Base-by-base conservation (phyloP, 768 basidiomycete genomes). In the Xerocomellus amylosporus region DNA sequence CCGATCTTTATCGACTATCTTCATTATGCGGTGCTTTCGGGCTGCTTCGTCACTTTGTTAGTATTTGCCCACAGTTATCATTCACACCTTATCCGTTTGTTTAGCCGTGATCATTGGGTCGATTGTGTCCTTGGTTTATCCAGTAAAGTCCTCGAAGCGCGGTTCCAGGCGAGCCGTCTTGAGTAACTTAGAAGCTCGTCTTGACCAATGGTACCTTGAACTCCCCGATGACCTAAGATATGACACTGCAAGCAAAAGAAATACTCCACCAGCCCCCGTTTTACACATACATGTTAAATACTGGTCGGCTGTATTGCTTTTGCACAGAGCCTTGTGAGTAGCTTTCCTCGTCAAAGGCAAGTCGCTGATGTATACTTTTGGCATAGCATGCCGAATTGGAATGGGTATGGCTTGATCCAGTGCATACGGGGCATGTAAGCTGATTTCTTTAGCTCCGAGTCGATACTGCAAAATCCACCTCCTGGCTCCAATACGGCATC, bases 251-350 rank as follows among this genome's bases (percentile, higher is more conserved):
- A 82, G 77, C 59, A 79, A 80, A 61, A 74, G 80, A 45, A 71
- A 68, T 9, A 67, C 74, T 10, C 86, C 86, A 9, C 78, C 85
- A 5, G 85, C 89, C 2, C 82, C 85, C 49, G 77, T 90, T 24
- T 67, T 90, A 30, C 77, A 82, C 43, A 72, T 91, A 39, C 87
- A 92, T 60, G 77, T 88, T 52, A 78, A 87, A 58, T 91, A 92
- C 66, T 88, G 87, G 82, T 83, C 81, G 8, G 78, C 87, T 17
- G 84, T 91, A 5, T 74, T 92, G 13, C 73, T 92, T 36, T 75
- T 91, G 37, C 81, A 91, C 68, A 79, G 90, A 48, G 88, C 87
- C 15, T 92, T 90, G 89, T 90, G 69, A 77, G 89, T 78, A 15
- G 17, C 40, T 46, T 28, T 55, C 36, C 36, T 57, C 10, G 24